phyloP scores from a whole-genome alignment of 2,329 filamentous ascomycete species.

The Talaromyces sp. region DNA sequence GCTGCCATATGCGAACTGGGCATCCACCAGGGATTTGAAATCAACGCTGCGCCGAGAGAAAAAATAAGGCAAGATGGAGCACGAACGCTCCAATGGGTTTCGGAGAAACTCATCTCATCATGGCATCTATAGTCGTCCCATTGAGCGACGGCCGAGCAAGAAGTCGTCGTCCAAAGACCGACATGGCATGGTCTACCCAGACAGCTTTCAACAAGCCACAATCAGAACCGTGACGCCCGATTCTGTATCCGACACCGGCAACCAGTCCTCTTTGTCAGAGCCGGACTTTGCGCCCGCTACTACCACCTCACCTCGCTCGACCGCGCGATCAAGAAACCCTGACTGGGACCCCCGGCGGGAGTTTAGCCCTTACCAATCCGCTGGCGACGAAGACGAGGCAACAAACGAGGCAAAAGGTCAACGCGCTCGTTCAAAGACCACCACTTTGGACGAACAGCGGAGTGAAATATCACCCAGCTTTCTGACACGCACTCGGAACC shows the following conservation, averaged over 20 bases:
- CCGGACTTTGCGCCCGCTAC: constrained; percentile 26
- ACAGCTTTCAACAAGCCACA: constrained; percentile 38
- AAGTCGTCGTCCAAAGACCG: constrained; percentile 43
- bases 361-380: constrained; percentile 23
- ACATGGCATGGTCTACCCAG: constrained; percentile 41
- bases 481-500: constrained; percentile 27
- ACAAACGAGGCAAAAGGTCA: constrained; percentile 25
- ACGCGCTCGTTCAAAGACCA: constrained; percentile 35
- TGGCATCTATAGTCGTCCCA: constrained; percentile 31
- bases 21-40: neutral
- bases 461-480: constrained; percentile 31
- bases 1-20: constrained; percentile 13
- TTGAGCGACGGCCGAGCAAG: constrained; percentile 41
- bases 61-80: constrained; percentile 26
- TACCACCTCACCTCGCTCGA: constrained; percentile 31
- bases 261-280: constrained; percentile 34
- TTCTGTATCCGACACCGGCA: constrained; percentile 27
- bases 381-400: constrained; percentile 28
- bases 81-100: constrained; percentile 34
- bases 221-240: constrained; percentile 45
- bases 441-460: constrained; percentile 37
- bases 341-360: constrained; percentile 30
- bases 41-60: neutral
- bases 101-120: constrained; percentile 36
- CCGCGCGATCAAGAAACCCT: constrained; percentile 24